Percentiles rank a stretch among this genome's conserved stretches.
These are phyloP conservation scores for Herpetospermum pedunculosum DNA, from an alignment of 306 rosid species.

Conservation along the genomic window DNA sequence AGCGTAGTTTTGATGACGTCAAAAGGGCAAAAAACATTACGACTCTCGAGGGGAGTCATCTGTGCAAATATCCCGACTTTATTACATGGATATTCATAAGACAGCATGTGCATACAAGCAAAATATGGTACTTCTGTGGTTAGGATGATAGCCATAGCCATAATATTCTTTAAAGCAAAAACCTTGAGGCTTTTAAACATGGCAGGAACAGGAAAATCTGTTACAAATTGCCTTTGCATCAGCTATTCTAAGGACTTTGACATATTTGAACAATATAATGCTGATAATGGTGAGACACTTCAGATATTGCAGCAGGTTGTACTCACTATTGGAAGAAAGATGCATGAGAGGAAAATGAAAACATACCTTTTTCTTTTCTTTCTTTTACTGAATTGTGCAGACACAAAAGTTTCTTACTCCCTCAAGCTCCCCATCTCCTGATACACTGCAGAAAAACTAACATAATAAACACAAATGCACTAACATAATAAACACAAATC, in stretches of 20 bases:
- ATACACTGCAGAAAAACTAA: constrained; percentile 10
- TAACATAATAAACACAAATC: not conserved
- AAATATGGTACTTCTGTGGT: not conserved
- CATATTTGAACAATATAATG: not conserved
- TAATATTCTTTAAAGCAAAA: not conserved
- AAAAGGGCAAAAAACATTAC: no score
- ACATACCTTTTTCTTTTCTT: not conserved
- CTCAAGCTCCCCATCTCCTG: constrained; percentile 29
- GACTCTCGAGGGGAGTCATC: no score
- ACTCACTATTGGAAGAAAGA: not conserved
- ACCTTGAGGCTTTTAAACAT: not conserved
- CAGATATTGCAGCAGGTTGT: not conserved
- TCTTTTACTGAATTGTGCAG: constrained; percentile 25
- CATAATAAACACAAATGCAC: not conserved
- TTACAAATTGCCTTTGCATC: not conserved
- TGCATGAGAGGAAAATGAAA: not conserved
- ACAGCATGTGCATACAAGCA: no score
- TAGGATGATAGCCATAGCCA: not conserved
- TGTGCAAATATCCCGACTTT: no score
- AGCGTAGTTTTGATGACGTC: no score
- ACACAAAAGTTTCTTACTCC: constrained; percentile 31
- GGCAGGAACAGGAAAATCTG: not conserved
- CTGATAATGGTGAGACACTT: not conserved
- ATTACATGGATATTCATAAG: no score
- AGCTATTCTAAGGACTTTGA: not conserved